These are phyloP conservation scores for Botrytis byssoidea DNA, from an alignment of 2,329 filamentous ascomycete genomes.

Conservation along the genomic window DNA sequence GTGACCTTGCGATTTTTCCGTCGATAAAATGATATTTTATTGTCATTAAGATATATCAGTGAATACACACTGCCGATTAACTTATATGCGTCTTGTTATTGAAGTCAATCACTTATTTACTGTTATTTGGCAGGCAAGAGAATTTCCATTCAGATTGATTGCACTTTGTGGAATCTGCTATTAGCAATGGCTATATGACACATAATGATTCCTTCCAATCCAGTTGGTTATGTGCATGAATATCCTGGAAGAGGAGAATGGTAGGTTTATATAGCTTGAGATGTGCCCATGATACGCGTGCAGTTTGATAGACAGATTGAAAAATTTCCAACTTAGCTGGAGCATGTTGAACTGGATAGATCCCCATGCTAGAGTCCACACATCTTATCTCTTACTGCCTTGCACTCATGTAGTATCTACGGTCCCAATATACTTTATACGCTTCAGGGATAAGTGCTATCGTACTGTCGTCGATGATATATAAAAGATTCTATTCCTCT, in stretches of 20 bases:
- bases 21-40: fast-evolving
- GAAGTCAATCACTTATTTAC: background rate
- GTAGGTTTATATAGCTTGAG: background rate
- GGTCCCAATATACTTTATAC: background rate
- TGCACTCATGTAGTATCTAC: background rate
- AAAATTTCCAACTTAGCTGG: too few species aligned
- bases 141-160: background rate
- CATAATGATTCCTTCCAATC: background rate
- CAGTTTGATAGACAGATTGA: too few species aligned
- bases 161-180: background rate
- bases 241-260: background rate
- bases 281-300: too few species aligned
- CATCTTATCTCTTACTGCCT: background rate
- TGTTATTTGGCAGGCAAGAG: background rate
- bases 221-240: background rate
- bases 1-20: background rate
- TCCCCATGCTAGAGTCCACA: background rate
- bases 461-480: background rate
- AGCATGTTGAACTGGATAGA: background rate
- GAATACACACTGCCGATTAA: background rate
- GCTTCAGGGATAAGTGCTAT: too few species aligned
- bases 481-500: background rate
- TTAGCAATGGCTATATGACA: background rate
- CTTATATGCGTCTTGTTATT: background rate
- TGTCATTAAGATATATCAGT: background rate